Base-by-base conservation (phyloP, 306 rosid species). In the Dalbergia cultrata region DNA sequence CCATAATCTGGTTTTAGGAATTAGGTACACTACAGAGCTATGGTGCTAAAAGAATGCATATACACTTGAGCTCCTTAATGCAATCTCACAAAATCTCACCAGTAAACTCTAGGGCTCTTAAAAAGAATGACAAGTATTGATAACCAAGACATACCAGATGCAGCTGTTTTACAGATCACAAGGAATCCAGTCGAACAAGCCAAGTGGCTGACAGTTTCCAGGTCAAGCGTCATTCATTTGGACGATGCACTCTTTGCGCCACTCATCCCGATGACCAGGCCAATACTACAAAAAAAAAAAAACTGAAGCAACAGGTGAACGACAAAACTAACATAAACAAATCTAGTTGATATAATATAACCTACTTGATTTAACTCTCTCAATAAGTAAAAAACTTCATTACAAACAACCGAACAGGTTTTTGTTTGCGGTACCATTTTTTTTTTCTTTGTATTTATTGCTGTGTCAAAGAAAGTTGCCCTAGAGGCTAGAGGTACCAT, bases 11-110 rank as follows among this genome's bases (percentile, higher is more conserved):
- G 17, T 56, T 21, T 35, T 13, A 43, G 61, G 37, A 44, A 78
- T 45, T 45, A 47, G 44, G 21, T 70, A 58, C 18, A 16, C 45
- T 58, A 16, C 37, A 44, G 37, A 69, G 56, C 43, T 14, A 56
- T 7, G 9, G 34, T 3, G 0, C 52, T 6, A 18, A 18, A 33
- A 26, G 41, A 47, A 34, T 6, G 56, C 71, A 47, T 2, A 70
- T 53, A 57, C 21, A 33, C 17, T 34, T 60, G 53, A 60, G 21
- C 65, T 60, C 70, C 77, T 13, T 43, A 7, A 47, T 3, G 2
- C 44, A 35, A 13, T 34, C 77, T 70, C 77, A 11, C 34, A 11
- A 59, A 70, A 70, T 35, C 72, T 45, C 44, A 60, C 56, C 75
- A 34, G 10, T 56, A 79, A 79, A 19, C 18, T 34, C 31, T 60